Conservation (phyloP, 2,329 filamentous ascomycete species). For the Tolypocladium endophyticum region DNA sequence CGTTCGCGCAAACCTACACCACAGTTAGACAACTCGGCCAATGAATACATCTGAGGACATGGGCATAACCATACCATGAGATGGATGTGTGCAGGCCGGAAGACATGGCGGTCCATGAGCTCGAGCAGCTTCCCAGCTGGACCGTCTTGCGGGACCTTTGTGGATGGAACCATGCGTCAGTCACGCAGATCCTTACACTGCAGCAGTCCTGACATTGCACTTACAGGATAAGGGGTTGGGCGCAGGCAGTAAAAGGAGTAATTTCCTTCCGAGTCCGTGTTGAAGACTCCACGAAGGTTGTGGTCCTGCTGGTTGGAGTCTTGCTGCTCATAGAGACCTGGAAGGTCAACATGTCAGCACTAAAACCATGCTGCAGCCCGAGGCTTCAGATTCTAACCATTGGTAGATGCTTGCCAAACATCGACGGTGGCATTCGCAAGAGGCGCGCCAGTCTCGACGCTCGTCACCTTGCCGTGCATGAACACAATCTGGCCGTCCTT, state of each 20-base stretch:
- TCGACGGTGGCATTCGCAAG: slow-evolving; percentile 59
- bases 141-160: slow-evolving; percentile 33
- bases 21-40: neutral
- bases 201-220: slow-evolving; percentile 1
- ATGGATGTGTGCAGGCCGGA: slow-evolving; percentile 50
- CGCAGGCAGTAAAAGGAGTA: slow-evolving; percentile 53
- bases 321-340: slow-evolving; percentile 58
- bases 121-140: slow-evolving; percentile 41
- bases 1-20: slow-evolving; percentile 32
- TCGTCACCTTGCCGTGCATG: slow-evolving; percentile 53
- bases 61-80: slow-evolving; percentile 31
- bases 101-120: slow-evolving; percentile 45
- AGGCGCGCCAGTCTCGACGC: slow-evolving; percentile 50
- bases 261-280: slow-evolving; percentile 51
- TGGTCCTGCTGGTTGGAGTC: slow-evolving; percentile 59
- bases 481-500: slow-evolving; percentile 40
- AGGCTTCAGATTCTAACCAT: slow-evolving; percentile 31
- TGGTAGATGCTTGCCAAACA: slow-evolving; percentile 72
- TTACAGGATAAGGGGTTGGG: slow-evolving; percentile 44
- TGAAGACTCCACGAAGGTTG: slow-evolving; percentile 65
- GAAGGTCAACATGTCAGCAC: neutral
- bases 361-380: neutral
- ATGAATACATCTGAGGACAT: neutral
- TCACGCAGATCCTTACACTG: neutral
- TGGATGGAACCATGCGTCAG: neutral